Conservation (phyloP, 2,329 filamentous ascomycete species). For the Rhytidhysteron rufulum region DNA sequence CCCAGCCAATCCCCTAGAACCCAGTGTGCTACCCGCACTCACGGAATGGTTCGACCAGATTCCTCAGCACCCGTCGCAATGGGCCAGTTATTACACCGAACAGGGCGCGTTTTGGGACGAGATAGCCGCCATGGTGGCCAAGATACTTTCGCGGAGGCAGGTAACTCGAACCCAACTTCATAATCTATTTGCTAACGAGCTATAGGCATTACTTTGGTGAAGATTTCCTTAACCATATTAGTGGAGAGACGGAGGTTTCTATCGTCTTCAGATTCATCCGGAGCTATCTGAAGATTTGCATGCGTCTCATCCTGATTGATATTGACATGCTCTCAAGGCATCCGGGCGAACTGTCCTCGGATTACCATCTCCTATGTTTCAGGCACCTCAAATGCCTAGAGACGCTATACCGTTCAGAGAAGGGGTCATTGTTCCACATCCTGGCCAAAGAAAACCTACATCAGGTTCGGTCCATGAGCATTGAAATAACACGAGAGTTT, state of each 20-base stretch:
- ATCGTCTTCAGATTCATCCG: constrained; percentile 24
- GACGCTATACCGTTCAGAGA: constrained; percentile 22
- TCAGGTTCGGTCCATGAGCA: constrained; percentile 16
- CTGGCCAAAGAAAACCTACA: constrained; percentile 24
- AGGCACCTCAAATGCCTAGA: constrained; percentile 26
- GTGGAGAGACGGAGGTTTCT: constrained; percentile 17
- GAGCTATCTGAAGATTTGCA: constrained; percentile 25
- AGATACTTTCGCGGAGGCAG: constrained; percentile 24
- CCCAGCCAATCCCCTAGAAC: constrained; percentile 16
- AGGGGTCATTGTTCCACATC: constrained; percentile 19
- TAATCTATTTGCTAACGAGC: constrained; percentile 11
- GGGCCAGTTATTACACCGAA: constrained; percentile 21
- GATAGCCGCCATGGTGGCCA: constrained; percentile 22
- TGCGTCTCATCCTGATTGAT: constrained; percentile 24
- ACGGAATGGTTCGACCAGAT: constrained; percentile 24
- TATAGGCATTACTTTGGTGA: constrained; percentile 26
- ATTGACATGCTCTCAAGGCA: constrained; percentile 15
- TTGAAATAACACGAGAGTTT: constrained; percentile 20
- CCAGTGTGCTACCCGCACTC: constrained; percentile 20
- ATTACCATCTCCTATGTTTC: constrained; percentile 18
- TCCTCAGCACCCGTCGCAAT: constrained; percentile 17
- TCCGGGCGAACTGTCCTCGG: constrained; percentile 13
- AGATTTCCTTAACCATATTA: constrained; percentile 15
- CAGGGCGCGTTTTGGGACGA: constrained; percentile 33
- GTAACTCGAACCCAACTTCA: constrained; percentile 9